Percentiles rank a stretch among this genome's conserved stretches.
phyloP scores from a whole-genome alignment of 1,284 basidiomycete species.

The Ceratobasidium sp. region DNA sequence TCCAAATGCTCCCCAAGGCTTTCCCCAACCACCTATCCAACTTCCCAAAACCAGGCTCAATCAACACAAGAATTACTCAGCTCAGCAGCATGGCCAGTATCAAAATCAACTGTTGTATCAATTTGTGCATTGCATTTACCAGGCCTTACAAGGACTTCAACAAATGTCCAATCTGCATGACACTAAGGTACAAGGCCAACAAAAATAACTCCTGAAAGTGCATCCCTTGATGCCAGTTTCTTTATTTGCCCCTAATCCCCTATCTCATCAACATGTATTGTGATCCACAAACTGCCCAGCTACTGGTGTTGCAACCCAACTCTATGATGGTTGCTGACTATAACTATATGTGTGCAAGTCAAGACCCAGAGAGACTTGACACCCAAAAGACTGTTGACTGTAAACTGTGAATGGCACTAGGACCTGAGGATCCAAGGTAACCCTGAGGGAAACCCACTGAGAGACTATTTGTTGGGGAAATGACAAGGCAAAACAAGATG shows the following conservation, averaged over 20 bases:
- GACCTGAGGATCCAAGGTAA: too few species aligned
- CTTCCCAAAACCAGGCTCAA: background rate
- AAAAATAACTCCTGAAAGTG: background rate
- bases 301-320: too few species aligned
- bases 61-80: background rate
- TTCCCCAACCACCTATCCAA: conserved; percentile 9
- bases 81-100: background rate
- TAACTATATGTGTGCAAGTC: too few species aligned
- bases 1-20: conserved; percentile 7
- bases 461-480: too few species aligned
- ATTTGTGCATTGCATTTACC: conserved; percentile 37
- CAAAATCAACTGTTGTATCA: conserved; percentile 38
- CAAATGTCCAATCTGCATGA: conserved; percentile 36
- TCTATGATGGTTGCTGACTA: too few species aligned
- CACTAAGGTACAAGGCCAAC: conserved; percentile 26
- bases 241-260: conserved; percentile 40
- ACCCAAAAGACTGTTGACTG: too few species aligned
- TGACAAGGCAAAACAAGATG: too few species aligned
- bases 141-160: conserved; percentile 5
- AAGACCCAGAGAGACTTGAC: too few species aligned
- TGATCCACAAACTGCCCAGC: conserved; percentile 37
- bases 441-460: too few species aligned
- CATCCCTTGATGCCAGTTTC: conserved; percentile 12
- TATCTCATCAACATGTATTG: conserved; percentile 26
- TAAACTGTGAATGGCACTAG: too few species aligned